Evolutionary conservation across 257 asterid genomes (phyloP).

Genomic region (Orobanche coerulescens): DNA sequence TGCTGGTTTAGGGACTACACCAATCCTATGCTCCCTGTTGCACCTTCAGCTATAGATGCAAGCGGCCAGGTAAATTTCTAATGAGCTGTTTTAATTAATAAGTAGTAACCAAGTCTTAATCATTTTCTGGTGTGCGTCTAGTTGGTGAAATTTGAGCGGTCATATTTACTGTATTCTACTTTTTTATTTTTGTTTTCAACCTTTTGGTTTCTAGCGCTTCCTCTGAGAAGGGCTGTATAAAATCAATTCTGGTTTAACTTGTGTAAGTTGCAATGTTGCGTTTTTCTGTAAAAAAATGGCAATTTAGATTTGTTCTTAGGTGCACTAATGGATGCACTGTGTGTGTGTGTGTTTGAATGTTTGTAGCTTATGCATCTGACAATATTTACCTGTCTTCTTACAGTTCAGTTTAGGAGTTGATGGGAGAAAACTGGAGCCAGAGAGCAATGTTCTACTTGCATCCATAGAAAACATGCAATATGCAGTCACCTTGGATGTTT

Average conservation of each 20-base stretch:
- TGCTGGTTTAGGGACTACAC: constrained; percentile 76
- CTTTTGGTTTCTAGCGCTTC: no score
- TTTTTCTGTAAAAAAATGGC: not conserved
- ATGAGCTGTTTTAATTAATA: constrained; percentile 11
- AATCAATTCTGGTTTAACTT: not conserved
- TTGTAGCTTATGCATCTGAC: constrained; percentile 7
- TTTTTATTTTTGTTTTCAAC: no score
- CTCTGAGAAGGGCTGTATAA: no score
- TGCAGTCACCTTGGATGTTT: constrained; percentile 84
- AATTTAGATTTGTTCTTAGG: not conserved
- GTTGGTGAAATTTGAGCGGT: not conserved
- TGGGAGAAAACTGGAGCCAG: constrained; percentile 84
- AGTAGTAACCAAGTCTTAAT: not conserved
- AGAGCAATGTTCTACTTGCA: constrained; percentile 96
- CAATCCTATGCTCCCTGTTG: constrained; percentile 83
- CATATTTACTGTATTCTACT: not conserved
- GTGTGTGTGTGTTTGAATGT: not conserved
- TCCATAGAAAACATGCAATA: constrained; percentile 98
- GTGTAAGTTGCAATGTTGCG: not conserved
- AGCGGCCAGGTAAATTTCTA: constrained; percentile 68
- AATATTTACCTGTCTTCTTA: constrained; percentile 21
- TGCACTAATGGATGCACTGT: no score
- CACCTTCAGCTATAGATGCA: constrained; percentile 92
- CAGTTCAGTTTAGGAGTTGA: constrained; percentile 80
- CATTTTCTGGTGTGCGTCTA: not conserved